A percentile compares a stretch with the other conserved stretches of the same genome.
phyloP scores from a whole-genome alignment of 2,329 filamentous ascomycete species.

The Cladosporium sp. region DNA sequence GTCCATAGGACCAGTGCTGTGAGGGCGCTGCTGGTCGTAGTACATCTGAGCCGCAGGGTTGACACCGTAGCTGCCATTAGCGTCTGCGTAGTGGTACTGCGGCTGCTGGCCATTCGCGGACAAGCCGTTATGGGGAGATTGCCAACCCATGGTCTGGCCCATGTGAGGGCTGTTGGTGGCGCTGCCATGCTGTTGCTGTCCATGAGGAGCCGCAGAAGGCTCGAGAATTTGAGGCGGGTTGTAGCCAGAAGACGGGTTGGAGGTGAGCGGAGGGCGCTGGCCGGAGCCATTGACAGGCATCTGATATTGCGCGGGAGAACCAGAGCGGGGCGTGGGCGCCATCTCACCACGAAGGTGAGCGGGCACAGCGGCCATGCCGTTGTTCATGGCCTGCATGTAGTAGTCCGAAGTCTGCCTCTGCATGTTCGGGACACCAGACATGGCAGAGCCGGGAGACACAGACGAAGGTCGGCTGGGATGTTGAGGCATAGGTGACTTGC shows the following conservation, averaged over 20 bases:
- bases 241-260: constrained; percentile 69
- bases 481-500: constrained; percentile 71
- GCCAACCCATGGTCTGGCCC: constrained; percentile 69
- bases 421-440: constrained; percentile 65
- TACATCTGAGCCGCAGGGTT: constrained; percentile 70
- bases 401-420: constrained; percentile 67
- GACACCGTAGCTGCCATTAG: constrained; percentile 40
- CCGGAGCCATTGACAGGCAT: constrained; percentile 51
- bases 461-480: constrained; percentile 75
- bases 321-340: constrained; percentile 63
- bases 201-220: constrained; percentile 66
- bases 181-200: constrained; percentile 70
- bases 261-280: constrained; percentile 63
- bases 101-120: constrained; percentile 56
- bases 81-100: constrained; percentile 79
- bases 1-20: constrained; percentile 62
- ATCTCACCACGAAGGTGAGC: constrained; percentile 76
- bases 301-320: constrained; percentile 57
- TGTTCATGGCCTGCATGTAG: constrained; percentile 71
- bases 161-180: constrained; percentile 85
- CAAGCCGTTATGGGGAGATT: constrained; percentile 73
- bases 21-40: constrained; percentile 65
- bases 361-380: constrained; percentile 53
- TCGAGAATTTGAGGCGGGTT: constrained; percentile 82
- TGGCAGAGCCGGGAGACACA: constrained; percentile 72